Evolutionary conservation across 2,329 filamentous ascomycete genomes (phyloP), one percentile per base, ranked within the genome.

Genomic region (Teratosphaeriaceae sp.): DNA sequence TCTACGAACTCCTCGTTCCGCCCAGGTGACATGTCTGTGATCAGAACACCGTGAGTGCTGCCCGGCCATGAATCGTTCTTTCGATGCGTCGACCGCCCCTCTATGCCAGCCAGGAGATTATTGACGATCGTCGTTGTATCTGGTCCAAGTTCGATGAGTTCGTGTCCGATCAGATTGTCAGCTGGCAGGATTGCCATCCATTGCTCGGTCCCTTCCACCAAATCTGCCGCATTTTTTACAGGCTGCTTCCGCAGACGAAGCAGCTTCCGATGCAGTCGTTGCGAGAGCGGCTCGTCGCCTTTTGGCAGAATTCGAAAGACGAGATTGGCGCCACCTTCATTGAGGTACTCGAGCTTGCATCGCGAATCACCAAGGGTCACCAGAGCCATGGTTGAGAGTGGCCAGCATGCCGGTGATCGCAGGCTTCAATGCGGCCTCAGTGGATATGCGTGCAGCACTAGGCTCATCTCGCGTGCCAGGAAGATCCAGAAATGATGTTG

Each of bases 301-400:
- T 44, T 39, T 12, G 47, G 40, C 4, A 46, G 19, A 5, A 65
- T 54, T 1, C 48, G 45, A 47, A 59, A 63, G 24, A 66, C 51
- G 36, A 64, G 49, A 44, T 66, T 66, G 9, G 63, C 63, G 31
- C 61, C 62, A 38, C 62, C 62, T 54, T 65, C 62, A 36, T 60
- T 56, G n/a, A 62, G 50, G 38, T 64, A 65, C 15, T 59, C 50
- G 31, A 62, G 45, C 13, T 23, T 42, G 44, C 47, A 50, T 23
- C n/a, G 6, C 35, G 20, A 3, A 18, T 18, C 31, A 6, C 18
- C 31, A 18, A 34, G 9, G 9, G 5, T 34, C 9, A 34, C 15
- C 20, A 19, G 20, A 9, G 31, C 31, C 31, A 34, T 34, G 15
- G 4, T 38, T 12, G 35, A 18, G 9, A 5, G 5, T 38, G 5